Evolutionary conservation across 352 stramenopile genomes (phyloP).

Genomic region (Globisporangium viniferum): DNA sequence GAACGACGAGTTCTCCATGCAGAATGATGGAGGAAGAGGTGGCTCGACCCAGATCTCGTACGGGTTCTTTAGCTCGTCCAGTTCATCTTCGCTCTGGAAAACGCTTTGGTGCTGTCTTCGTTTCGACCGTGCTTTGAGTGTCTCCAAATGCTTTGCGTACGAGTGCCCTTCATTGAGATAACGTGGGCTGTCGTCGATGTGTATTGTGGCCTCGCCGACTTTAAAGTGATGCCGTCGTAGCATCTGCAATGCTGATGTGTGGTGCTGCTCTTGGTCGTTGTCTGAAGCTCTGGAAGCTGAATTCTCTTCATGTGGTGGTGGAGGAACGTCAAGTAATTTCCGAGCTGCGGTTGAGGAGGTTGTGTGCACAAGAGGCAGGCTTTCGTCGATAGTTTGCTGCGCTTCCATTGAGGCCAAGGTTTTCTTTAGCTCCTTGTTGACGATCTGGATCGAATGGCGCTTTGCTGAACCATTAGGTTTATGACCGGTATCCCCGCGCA

Average conservation of each 20-base stretch:
- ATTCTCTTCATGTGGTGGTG: neutral
- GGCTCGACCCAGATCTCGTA: constrained; percentile 35
- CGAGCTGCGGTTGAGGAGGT: neutral
- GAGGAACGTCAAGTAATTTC: neutral
- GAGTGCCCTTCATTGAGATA: constrained; percentile 8
- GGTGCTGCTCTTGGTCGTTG: neutral
- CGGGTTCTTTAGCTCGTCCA: neutral
- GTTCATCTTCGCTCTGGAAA: constrained; percentile 13
- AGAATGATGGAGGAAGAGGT: constrained; percentile 22
- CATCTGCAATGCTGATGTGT: neutral
- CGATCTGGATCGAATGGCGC: constrained; percentile 9
- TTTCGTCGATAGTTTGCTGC: neutral
- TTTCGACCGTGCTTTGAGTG: constrained; percentile 17
- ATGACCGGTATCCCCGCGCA: neutral
- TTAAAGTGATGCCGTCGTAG: neutral
- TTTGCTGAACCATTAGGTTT: neutral
- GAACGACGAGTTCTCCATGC: constrained; percentile 28
- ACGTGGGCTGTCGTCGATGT: neutral
- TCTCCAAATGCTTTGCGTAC: constrained; percentile 26
- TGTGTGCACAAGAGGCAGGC: neutral
- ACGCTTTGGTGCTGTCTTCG: constrained; percentile 15
- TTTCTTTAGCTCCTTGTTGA: neutral
- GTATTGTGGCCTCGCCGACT: neutral
- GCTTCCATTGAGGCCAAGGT: neutral
- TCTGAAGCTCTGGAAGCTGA: neutral